A percentile compares a stretch with the other conserved stretches of the same genome.
These are phyloP conservation scores for Zygnema cylindricum DNA, from an alignment of 139 green algal genomes.

Conservation along the genomic window DNA sequence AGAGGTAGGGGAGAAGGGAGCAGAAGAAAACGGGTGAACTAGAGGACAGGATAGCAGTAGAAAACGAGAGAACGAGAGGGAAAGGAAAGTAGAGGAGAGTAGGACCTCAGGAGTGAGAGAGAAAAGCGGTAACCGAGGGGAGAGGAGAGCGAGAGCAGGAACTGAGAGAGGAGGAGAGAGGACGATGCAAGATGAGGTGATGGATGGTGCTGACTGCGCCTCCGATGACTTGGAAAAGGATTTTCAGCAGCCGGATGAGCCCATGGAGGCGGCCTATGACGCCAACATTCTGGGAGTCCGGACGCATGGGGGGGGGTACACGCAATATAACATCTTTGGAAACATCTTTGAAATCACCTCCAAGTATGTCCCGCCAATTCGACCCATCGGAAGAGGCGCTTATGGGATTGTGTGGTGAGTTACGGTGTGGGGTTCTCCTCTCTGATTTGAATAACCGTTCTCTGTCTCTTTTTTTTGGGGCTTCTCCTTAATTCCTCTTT, in stretches of 20 bases:
- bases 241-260: conserved; percentile 21
- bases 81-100: not conserved
- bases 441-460: no score
- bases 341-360: conserved; percentile 70
- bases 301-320: conserved; percentile 47
- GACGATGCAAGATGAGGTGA: conserved; percentile 24
- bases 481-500: conserved; percentile 1
- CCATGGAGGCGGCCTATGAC: conserved; percentile 42
- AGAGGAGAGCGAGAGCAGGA: no score
- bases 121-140: no score
- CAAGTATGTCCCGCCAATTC: conserved; percentile 69
- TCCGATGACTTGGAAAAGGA: conserved; percentile 37
- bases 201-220: not conserved
- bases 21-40: no score
- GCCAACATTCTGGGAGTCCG: conserved; percentile 4
- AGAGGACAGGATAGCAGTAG: no score
- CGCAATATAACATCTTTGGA: conserved; percentile 61
- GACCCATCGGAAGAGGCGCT: conserved; percentile 69
- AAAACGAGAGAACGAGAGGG: not conserved
- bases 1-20: no score
- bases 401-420: conserved; percentile 69
- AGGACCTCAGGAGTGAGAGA: no score
- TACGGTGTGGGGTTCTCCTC: no score
- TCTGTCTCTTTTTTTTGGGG: no score
- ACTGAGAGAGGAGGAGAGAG: not conserved